Percentiles rank a stretch among this genome's conserved stretches.
These are phyloP conservation scores for Rhizopogon hawkerae DNA, from an alignment of 1,284 basidiomycete species.

Conservation along the genomic window DNA sequence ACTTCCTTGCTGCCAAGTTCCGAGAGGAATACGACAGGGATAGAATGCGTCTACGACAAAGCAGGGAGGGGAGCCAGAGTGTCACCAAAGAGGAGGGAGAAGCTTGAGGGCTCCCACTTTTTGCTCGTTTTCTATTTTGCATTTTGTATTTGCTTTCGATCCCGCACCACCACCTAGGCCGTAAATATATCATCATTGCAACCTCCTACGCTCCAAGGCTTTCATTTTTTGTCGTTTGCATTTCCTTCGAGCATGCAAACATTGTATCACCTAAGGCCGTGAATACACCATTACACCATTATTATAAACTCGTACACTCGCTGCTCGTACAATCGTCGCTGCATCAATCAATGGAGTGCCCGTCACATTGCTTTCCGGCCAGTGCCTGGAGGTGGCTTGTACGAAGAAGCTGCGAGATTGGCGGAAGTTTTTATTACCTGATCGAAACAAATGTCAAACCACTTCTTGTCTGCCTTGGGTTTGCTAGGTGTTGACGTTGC, in stretches of 20 bases:
- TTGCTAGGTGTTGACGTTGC: conserved; percentile 15
- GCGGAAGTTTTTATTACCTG: conserved; percentile 40
- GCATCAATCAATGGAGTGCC: neutral
- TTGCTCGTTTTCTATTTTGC: neutral
- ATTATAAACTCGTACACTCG: neutral
- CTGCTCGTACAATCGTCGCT: neutral
- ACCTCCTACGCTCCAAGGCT: no score
- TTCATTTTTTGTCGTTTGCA: no score
- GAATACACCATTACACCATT: neutral
- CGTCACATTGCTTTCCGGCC: neutral
- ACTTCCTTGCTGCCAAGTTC: conserved; percentile 57
- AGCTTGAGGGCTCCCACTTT: conserved; percentile 12
- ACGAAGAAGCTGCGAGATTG: conserved; percentile 1
- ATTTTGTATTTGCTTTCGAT: neutral
- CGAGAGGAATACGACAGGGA: conserved; percentile 37
- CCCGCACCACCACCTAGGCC: neutral
- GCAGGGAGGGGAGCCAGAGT: conserved; percentile 11
- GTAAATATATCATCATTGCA: no score
- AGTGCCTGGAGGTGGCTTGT: neutral
- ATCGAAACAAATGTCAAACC: conserved; percentile 57
- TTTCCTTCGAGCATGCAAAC: no score
- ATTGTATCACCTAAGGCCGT: neutral
- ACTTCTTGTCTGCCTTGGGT: conserved; percentile 28
- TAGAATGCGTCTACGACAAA: conserved; percentile 19
- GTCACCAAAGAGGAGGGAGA: conserved; percentile 25